Percentiles rank a stretch among this genome's conserved stretches.
Conservation (phyloP, 2,329 filamentous ascomycete genomes). For the Colletotrichum tropicale region DNA sequence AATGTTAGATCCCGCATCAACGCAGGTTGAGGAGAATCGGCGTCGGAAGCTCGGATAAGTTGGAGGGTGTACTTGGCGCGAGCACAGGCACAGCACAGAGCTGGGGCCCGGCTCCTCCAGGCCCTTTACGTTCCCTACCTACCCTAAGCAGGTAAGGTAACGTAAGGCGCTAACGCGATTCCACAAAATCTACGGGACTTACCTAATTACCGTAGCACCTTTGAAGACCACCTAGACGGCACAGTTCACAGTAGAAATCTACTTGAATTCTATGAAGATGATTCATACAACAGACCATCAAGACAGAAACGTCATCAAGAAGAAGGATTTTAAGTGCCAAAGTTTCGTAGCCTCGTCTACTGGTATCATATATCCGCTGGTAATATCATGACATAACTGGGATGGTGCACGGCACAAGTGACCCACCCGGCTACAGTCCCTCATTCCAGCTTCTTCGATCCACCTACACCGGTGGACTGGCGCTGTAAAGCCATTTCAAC, state of each 20-base stretch:
- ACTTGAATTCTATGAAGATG: not conserved
- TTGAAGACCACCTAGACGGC: not conserved
- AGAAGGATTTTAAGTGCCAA: not conserved
- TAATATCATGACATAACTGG: not conserved
- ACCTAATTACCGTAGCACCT: not conserved
- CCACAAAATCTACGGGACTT: not conserved
- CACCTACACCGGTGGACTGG: not conserved
- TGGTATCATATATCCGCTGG: not conserved
- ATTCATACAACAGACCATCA: not conserved
- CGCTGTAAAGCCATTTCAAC: not conserved
- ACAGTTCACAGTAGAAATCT: not conserved
- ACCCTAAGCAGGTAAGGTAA: not conserved
- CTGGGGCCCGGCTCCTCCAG: not conserved
- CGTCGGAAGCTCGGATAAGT: not conserved
- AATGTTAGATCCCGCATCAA: not conserved
- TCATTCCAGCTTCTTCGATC: not conserved
- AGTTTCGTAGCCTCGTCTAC: not conserved
- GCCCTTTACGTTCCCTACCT: not conserved
- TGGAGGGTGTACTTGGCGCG: not conserved
- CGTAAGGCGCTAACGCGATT: not conserved
- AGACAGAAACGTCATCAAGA: not conserved
- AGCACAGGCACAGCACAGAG: not conserved
- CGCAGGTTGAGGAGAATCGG: not conserved
- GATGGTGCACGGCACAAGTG: not conserved
- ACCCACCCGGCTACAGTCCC: not conserved